Conservation (phyloP, 1,284 basidiomycete genomes). For the Apiotrichum siamense region DNA sequence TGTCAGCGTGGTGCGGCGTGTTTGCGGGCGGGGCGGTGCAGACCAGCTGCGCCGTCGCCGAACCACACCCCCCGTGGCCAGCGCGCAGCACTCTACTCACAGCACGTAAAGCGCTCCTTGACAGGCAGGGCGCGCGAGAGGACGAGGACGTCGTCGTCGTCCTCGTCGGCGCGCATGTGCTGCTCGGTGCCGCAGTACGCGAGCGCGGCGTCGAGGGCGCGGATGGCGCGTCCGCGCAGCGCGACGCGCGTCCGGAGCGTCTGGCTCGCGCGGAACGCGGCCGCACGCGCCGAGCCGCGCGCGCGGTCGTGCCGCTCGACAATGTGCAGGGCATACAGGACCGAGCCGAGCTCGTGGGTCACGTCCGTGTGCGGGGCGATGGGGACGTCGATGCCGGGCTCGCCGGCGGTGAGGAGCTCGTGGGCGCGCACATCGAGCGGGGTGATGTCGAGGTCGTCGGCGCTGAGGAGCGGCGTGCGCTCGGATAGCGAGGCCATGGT, state of each 20-base stretch:
- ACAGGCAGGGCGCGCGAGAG: constrained; percentile 10
- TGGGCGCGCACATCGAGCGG: constrained; percentile 11
- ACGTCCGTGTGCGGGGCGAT: constrained; percentile 4
- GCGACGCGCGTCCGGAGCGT: constrained; percentile 11
- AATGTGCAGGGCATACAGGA: constrained; percentile 18
- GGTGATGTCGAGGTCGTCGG: background rate
- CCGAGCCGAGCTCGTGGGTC: constrained; percentile 15
- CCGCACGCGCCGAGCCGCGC: constrained; percentile 15
- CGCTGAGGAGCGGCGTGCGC: constrained; percentile 6
- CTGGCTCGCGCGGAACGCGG: constrained; percentile 13
- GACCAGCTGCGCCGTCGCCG: too few species aligned
- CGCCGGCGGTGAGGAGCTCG: constrained; percentile 10
- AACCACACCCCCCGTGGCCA: too few species aligned
- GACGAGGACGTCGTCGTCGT: constrained; percentile 19
- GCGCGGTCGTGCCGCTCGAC: constrained; percentile 18
- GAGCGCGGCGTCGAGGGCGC: constrained; percentile 14
- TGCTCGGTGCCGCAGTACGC: constrained; percentile 4
- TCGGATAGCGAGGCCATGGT: constrained; percentile 6
- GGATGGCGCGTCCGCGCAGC: constrained; percentile 11
- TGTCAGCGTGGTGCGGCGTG: background rate
- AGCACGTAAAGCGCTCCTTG: constrained; percentile 4
- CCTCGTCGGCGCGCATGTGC: constrained; percentile 9
- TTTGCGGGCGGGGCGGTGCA: background rate
- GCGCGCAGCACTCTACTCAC: constrained; percentile 8
- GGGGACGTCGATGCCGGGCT: background rate